These are phyloP conservation scores for Alloteropsis semialata DNA, from an alignment of 176 grass and related monocot species.

Conservation along the genomic window DNA sequence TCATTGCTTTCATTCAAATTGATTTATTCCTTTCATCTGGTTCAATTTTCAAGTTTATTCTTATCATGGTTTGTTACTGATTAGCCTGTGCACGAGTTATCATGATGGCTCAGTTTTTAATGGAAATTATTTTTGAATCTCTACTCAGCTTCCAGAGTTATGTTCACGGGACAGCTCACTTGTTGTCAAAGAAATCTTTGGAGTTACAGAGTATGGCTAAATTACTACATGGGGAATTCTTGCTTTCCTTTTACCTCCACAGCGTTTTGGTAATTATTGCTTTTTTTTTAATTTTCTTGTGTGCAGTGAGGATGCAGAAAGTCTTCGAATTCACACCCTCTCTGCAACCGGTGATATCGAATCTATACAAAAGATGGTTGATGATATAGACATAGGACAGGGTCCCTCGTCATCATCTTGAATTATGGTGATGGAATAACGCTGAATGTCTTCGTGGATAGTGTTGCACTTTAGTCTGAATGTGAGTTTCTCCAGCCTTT, in stretches of 20 bases:
- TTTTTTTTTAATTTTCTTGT: constrained; percentile 22
- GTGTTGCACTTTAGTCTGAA: constrained; percentile 6
- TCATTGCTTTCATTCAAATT: neutral
- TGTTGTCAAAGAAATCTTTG: constrained; percentile 92
- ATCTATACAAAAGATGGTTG: constrained; percentile 73
- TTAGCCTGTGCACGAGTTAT: neutral
- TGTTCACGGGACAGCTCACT: constrained; percentile 75
- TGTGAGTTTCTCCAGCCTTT: neutral
- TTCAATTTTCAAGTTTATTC: neutral
- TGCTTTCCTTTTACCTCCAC: neutral
- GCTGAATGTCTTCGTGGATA: neutral
- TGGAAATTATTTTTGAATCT: constrained; percentile 22
- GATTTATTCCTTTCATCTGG: neutral
- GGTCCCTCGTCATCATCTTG: constrained; percentile 33
- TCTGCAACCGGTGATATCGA: constrained; percentile 72
- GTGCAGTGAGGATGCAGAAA: constrained; percentile 87
- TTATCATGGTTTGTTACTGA: neutral
- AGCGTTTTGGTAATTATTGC: neutral
- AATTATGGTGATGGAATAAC: constrained; percentile 17
- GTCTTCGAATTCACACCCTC: constrained; percentile 57
- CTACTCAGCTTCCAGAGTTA: constrained; percentile 84
- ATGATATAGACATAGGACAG: constrained; percentile 44
- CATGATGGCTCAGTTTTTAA: neutral
- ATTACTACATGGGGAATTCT: constrained; percentile 2
- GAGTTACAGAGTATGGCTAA: constrained; percentile 86